Evolutionary conservation across 1,284 basidiomycete genomes (phyloP), one percentile per base, ranked within the genome.

Genomic region (Singerocomus inundabilis): DNA sequence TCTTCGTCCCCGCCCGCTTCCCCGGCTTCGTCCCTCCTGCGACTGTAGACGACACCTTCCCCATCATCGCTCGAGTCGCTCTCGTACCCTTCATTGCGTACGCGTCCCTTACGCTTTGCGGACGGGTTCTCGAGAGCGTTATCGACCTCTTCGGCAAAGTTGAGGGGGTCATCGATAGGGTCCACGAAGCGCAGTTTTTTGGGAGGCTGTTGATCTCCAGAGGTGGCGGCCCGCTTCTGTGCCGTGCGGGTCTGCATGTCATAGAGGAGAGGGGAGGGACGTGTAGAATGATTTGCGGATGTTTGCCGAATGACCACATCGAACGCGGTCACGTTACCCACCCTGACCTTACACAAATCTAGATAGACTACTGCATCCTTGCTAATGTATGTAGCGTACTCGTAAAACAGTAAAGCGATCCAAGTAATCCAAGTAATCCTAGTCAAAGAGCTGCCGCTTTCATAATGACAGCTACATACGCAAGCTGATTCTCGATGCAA

Each of bases 11-110:
- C 80, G 9, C 70, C 77, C 24, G 65, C 72, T 4, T 69, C 72
- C 16, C 60, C 72, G 9, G 74, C 71, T 4, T 60, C 68, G 29
- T 69, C 78, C 51, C 82, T 79, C 65, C 84, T 81, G 49, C 91
- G 78, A 62, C 86, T 89, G 18, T 75, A 76, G 13, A 93, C 92
- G 30, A 94, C 91, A 18, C 91, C 88, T 65, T 95, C 93, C 7
- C 91, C 92, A 55, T 95, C 93, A 61, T 93, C 91, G 46, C 85
- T 93, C 2, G 92, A 95, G 68, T 98, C 95, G 1, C 91, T 93
- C 6, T 93, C 93, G 67, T 97, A 98, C 4, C 94, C 95, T 46
- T 92, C 91, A 25, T 80, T 88, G 63, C 85, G 88, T 49, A 95
- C 81, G 58, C 81, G 74, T 48, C 85, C 80, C 69, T 83, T 79